A percentile compares a stretch with the other conserved stretches of the same genome.
phyloP scores from a whole-genome alignment of 163 green algal species.

The Scenedesmus sp. region DNA sequence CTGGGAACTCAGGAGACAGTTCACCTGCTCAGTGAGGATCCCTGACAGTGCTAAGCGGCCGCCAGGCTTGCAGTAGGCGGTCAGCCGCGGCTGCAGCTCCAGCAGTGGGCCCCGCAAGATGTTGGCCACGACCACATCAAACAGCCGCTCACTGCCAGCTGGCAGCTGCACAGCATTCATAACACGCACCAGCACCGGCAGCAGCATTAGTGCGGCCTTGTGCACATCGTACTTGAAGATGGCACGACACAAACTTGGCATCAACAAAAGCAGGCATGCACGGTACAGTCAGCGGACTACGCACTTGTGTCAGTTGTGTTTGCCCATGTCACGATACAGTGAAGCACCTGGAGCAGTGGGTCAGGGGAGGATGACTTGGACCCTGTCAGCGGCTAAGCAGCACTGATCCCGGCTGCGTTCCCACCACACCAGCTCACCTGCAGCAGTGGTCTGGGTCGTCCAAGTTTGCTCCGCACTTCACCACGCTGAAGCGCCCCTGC shows the following conservation, averaged over 20 bases:
- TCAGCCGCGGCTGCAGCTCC: conserved; percentile 73
- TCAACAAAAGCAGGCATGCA: no score
- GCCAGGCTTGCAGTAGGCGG: conserved; percentile 66
- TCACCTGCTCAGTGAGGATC: conserved; percentile 77
- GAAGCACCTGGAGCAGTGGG: conserved; percentile 52
- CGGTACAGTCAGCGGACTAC: no score
- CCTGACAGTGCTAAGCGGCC: conserved; percentile 80
- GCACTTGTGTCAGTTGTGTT: no score
- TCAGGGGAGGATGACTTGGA: background rate
- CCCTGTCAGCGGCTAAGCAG: background rate
- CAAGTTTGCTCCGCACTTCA: conserved; percentile 61
- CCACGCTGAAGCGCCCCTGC: conserved; percentile 26
- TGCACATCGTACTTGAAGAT: no score
- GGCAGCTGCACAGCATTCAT: background rate
- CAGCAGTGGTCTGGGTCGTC: conserved; percentile 58
- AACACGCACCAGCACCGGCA: background rate
- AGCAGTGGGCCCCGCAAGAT: conserved; percentile 88
- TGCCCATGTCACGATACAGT: no score
- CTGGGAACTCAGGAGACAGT: background rate
- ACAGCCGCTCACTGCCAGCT: conserved; percentile 29
- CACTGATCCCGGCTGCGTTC: conserved; percentile 14
- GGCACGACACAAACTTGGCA: no score
- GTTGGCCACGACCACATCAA: conserved; percentile 89
- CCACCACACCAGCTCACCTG: conserved; percentile 41
- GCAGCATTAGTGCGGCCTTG: no score